Base-by-base conservation (phyloP, 164 flowering plant genomes). In the Nymphaea colorata region DNA sequence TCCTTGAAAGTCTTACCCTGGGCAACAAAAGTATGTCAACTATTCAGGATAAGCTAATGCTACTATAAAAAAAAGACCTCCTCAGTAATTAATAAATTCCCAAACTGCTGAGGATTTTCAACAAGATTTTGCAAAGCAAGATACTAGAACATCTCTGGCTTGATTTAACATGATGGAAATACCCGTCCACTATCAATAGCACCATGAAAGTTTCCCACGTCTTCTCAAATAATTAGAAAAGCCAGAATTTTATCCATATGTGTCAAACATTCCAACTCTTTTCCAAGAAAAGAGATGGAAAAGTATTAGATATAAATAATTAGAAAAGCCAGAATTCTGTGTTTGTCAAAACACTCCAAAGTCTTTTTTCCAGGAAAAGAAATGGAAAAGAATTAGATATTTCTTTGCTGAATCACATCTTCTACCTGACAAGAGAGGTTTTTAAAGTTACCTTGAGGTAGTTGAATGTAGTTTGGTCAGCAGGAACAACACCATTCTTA, bases 401-500 rank as follows among this genome's bases (percentile, higher is more conserved):
- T 25, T 25, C 36, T 25, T 25, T 25, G 36, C 36, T 25, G 36
- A 25, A 25, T 1, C 1, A 25, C 36, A 25, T 25, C 36, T 25
- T 25, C 36, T 25, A 47, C 12, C 55, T 47, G 12, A 12, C 12
- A 25, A 47, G 7, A 12, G 55, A 12, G 12, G 12, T 2, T 47
- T 47, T 47, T 47, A 12, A 47, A 6, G 87, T 64, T 44, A 90
- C 99, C 96, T 92, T 88, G 63, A 95, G 89, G 74, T 90, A 95
- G 67, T 92, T 83, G 55, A 70, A 82, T 36, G 99, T 95, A 25
- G 96, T 92, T 71, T 76, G 77, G 78, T 95, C 99, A 76, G 93
- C 89, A 64, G 97, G 99, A 25, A 95, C 84, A 72, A 95, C 83
- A 73, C 98, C 99, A 80, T 95, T 95, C 77, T 95, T 95, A 47